These are phyloP conservation scores for Candida neerlandica DNA, from an alignment of 1,139 yeast genomes.

Conservation along the genomic window DNA sequence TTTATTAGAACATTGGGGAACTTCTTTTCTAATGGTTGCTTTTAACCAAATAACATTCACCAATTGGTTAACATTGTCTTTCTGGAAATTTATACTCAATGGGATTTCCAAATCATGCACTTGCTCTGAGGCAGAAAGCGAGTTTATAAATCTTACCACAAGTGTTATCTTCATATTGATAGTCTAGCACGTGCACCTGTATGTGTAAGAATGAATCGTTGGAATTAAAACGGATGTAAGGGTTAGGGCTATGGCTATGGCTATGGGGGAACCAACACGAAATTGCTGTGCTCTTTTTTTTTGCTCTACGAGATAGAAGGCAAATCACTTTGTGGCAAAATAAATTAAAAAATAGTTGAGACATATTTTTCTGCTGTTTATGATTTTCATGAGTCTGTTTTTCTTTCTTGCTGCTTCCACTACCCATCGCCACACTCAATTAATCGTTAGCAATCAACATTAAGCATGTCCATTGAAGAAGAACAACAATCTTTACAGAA, in stretches of 20 bases:
- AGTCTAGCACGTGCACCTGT: not conserved
- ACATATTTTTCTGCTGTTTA: not conserved
- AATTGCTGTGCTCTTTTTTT: not conserved
- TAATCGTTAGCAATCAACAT: not conserved
- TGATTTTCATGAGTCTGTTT: not conserved
- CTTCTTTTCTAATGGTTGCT: constrained; percentile 29
- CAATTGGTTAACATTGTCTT: constrained; percentile 35
- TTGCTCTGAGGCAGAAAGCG: constrained; percentile 24
- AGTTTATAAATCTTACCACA: constrained; percentile 36
- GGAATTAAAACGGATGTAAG: not conserved
- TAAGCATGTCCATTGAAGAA: constrained; percentile 1
- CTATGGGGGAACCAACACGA: too few relatives aligned
- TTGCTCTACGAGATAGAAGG: not conserved
- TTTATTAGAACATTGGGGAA: constrained; percentile 35
- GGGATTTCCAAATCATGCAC: constrained; percentile 35
- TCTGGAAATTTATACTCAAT: constrained; percentile 29
- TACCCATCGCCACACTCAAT: not conserved
- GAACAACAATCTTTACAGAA: constrained; percentile 15
- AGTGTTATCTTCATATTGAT: constrained; percentile 21
- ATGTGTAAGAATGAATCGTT: not conserved
- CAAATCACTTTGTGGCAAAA: not conserved
- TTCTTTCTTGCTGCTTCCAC: not conserved
- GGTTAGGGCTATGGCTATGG: not conserved
- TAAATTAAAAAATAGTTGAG: not conserved
- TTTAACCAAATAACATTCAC: constrained; percentile 33